phyloP scores from a whole-genome alignment of 768 basidiomycete species.

The Galerina sulciceps region DNA sequence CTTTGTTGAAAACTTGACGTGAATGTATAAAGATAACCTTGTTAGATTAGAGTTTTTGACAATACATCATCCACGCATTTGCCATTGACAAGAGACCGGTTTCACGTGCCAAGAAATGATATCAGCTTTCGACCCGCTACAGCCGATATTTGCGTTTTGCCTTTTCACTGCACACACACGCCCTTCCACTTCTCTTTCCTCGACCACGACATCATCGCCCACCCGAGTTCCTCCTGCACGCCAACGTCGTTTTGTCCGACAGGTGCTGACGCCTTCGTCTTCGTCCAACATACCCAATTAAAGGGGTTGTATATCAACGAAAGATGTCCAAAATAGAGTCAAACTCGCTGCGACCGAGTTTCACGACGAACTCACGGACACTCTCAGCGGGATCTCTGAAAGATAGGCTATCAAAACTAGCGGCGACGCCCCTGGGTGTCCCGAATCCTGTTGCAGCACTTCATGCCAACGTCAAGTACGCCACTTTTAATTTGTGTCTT shows the following conservation, averaged over 20 bases:
- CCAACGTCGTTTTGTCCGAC: too few relatives aligned
- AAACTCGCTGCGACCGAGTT: constrained; percentile 5
- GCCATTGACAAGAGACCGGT: neutral
- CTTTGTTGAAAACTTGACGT: too few relatives aligned
- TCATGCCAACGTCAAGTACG: constrained; percentile 77
- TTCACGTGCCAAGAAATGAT: constrained; percentile 21
- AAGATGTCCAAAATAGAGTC: constrained; percentile 17
- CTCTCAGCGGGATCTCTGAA: constrained; percentile 67
- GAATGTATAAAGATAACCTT: too few relatives aligned
- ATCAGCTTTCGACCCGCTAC: constrained; percentile 10
- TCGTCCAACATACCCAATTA: too few relatives aligned
- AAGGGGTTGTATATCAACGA: neutral
- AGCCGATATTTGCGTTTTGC: neutral
- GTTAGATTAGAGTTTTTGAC: too few relatives aligned
- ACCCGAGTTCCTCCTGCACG: neutral
- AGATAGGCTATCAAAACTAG: constrained; percentile 63
- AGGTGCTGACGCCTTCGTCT: too few relatives aligned
- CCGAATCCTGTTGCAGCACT: constrained; percentile 62
- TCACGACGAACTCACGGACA: constrained; percentile 33
- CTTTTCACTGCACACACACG: neutral
- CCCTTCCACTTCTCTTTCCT: neutral
- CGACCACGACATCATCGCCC: neutral
- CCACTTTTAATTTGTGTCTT: constrained; percentile 15
- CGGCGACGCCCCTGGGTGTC: constrained; percentile 54
- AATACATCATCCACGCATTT: neutral